These are phyloP conservation scores for Cladosporium colombiae DNA, from an alignment of 2,329 filamentous ascomycete genomes.

Conservation along the genomic window DNA sequence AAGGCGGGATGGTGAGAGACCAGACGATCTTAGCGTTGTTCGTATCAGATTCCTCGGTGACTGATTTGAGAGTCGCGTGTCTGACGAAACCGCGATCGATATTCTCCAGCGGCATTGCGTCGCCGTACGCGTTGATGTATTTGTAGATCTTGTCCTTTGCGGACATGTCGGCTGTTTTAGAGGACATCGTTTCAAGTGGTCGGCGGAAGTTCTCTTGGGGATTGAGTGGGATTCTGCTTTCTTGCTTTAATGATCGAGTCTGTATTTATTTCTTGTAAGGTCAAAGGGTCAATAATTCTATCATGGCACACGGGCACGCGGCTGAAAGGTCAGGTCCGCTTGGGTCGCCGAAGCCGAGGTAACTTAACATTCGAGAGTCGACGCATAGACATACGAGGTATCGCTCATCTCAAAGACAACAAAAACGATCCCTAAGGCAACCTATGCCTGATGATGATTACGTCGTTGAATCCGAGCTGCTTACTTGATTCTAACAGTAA, in stretches of 20 bases:
- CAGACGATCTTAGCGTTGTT: conserved; percentile 8
- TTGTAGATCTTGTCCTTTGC: background rate
- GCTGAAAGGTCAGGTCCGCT: background rate
- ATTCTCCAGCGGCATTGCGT: conserved; percentile 3
- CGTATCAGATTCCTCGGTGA: conserved; percentile 6
- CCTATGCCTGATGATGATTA: background rate
- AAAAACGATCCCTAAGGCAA: background rate
- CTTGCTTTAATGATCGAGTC: background rate
- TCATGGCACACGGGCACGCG: background rate
- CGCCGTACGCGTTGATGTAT: background rate
- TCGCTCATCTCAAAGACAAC: background rate
- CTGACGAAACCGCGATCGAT: conserved; percentile 12
- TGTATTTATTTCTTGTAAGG: background rate
- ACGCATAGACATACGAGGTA: background rate
- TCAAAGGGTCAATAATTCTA: background rate
- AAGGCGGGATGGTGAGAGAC: conserved; percentile 4
- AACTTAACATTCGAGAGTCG: background rate
- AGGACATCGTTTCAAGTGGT: background rate
- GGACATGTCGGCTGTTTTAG: conserved; percentile 4
- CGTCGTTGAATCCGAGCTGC: background rate
- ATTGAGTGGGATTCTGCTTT: background rate
- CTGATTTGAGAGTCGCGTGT: background rate
- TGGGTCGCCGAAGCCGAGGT: background rate
- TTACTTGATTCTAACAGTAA: background rate
- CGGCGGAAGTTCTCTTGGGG: background rate